These are phyloP conservation scores for Mimosa pudica DNA, from an alignment of 306 rosid species.

Conservation along the genomic window DNA sequence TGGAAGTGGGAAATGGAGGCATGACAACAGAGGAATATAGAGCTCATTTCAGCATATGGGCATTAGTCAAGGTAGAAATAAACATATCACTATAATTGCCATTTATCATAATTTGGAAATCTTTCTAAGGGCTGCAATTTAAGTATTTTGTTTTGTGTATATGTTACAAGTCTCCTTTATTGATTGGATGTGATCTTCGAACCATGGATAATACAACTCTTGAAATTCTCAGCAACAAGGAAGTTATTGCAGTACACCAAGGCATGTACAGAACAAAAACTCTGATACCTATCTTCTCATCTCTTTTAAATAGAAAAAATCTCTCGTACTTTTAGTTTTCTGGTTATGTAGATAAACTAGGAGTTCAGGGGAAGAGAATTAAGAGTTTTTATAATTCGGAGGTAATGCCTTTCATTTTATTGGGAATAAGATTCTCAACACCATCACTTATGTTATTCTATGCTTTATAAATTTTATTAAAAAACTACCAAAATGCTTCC, in stretches of 20 bases:
- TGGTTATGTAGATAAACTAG: constrained; percentile 51
- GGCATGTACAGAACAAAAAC: constrained; percentile 36
- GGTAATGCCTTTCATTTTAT: constrained; percentile 32
- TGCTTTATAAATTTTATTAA: neutral
- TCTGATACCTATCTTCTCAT: neutral
- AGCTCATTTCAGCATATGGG: constrained; percentile 71
- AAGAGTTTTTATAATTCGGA: constrained; percentile 44
- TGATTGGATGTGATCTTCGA: constrained; percentile 61
- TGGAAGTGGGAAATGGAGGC: constrained; percentile 77
- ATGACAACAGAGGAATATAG: constrained; percentile 68
- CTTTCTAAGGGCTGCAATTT: neutral
- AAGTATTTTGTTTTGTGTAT: constrained; percentile 4
- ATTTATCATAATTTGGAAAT: neutral
- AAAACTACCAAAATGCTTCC: neutral
- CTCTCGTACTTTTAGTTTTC: constrained; percentile 1
- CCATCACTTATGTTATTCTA: neutral
- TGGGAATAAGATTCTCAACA: neutral
- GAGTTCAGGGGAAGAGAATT: constrained; percentile 66
- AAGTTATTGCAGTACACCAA: constrained; percentile 69
- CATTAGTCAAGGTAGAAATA: neutral
- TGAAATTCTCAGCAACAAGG: constrained; percentile 48
- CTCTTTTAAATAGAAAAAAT: neutral
- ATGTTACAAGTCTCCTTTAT: constrained; percentile 54
- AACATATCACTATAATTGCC: neutral
- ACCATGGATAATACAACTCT: constrained; percentile 46